Conservation (phyloP, 2,329 filamentous ascomycete species). For the Colletotrichum tropicale region DNA sequence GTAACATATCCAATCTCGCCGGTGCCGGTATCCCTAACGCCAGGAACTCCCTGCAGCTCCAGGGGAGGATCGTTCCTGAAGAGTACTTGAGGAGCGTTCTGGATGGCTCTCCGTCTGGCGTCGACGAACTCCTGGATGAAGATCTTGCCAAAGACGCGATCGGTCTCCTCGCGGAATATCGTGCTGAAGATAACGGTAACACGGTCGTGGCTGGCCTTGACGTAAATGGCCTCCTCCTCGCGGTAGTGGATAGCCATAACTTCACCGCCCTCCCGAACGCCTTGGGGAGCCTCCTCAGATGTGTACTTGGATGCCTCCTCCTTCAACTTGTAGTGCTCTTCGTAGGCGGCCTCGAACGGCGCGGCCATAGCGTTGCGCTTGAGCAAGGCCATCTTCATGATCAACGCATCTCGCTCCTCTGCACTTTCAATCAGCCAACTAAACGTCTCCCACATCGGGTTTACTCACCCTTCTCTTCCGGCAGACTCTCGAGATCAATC, state of each 20-base stretch:
- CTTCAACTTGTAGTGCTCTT: slow-evolving; percentile 85
- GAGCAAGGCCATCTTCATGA: slow-evolving; percentile 85
- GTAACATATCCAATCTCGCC: slow-evolving; percentile 97
- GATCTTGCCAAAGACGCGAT: slow-evolving; percentile 95
- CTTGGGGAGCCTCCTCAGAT: slow-evolving; percentile 91
- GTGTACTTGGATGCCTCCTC: slow-evolving; percentile 93
- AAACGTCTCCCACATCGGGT: not conserved
- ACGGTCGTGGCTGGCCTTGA: slow-evolving; percentile 96
- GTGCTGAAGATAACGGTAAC: slow-evolving; percentile 99
- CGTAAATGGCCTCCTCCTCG: slow-evolving; percentile 97
- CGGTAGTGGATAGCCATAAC: slow-evolving; percentile 98
- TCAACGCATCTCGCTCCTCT: slow-evolving; percentile 86
- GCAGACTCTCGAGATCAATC: slow-evolving; percentile 87
- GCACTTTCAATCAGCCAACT: slow-evolving; percentile 8
- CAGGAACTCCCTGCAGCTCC: slow-evolving; percentile 85
- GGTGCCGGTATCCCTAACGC: slow-evolving; percentile 75
- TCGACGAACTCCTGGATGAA: slow-evolving; percentile 99
- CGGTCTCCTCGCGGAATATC: slow-evolving; percentile 96
- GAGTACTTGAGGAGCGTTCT: slow-evolving; percentile 96
- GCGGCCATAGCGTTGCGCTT: slow-evolving; percentile 99
- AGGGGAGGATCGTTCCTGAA: slow-evolving; percentile 95
- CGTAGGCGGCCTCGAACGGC: slow-evolving; percentile 95
- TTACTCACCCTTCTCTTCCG: slow-evolving; percentile 72
- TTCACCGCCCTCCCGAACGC: slow-evolving; percentile 85
- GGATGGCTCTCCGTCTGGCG: slow-evolving; percentile 89